A percentile compares a stretch with the other conserved stretches of the same genome.
Conservation (phyloP, 208 protist genomes). For the Balamuthia mandrillaris region DNA sequence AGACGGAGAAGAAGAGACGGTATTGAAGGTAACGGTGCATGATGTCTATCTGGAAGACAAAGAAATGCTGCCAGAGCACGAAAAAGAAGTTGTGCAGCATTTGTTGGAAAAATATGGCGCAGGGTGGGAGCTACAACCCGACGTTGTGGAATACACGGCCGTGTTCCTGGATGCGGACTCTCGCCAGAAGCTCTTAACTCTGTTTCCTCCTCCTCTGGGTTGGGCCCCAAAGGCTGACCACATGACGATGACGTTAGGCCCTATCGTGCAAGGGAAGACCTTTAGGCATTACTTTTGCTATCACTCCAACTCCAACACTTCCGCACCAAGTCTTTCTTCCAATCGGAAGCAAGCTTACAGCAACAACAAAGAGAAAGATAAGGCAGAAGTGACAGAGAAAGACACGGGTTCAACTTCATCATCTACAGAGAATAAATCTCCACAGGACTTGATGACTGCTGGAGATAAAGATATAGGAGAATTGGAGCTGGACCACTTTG, state of each 20-base stretch:
- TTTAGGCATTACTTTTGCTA: no score
- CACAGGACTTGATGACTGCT: neutral
- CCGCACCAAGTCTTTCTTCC: no score
- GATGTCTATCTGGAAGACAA: neutral
- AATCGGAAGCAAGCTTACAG: no score
- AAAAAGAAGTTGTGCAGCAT: neutral
- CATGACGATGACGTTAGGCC: conserved; percentile 11
- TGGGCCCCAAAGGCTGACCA: neutral
- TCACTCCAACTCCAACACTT: no score
- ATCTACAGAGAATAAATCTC: no score
- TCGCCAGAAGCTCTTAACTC: neutral
- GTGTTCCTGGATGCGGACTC: neutral
- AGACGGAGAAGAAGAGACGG: no score
- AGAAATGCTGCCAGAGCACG: neutral
- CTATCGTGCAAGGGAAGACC: no score
- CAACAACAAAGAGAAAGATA: no score
- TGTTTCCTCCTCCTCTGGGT: neutral
- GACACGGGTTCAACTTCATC: no score
- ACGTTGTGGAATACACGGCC: conserved; percentile 10
- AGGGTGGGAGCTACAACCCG: neutral
- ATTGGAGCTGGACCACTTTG: neutral
- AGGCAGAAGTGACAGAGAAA: conserved; percentile 3
- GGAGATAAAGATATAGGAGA: neutral
- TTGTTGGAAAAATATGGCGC: neutral
- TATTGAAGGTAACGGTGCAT: neutral